Conservation (phyloP, 1,139 yeast species). For the Pichia sp. region DNA sequence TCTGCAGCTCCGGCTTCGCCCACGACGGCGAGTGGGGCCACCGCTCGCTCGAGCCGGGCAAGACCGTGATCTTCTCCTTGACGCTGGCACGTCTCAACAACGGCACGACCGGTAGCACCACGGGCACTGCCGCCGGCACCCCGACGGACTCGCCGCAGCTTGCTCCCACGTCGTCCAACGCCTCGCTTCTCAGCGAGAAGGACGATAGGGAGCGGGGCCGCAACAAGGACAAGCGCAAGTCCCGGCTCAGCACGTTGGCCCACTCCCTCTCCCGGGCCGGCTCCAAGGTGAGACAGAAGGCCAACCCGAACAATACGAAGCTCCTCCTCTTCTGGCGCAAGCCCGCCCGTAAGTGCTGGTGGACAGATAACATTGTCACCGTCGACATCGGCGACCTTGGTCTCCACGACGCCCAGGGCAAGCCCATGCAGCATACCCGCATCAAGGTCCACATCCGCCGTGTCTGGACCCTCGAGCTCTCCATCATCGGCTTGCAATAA, state of each 20-base stretch:
- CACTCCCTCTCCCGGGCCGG: constrained; percentile 47
- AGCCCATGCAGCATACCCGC: constrained; percentile 22
- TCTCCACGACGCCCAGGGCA: constrained; percentile 25
- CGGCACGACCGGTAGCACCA: constrained; percentile 21
- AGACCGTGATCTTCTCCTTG: constrained; percentile 80
- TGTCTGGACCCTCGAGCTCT: constrained; percentile 81
- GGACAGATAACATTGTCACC: constrained; percentile 69
- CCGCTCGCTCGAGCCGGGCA: constrained; percentile 77
- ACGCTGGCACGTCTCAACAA: constrained; percentile 66
- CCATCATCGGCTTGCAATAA: constrained; percentile 53
- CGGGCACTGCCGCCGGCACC: constrained; percentile 21
- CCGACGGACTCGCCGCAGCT: constrained; percentile 44
- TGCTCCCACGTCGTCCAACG: constrained; percentile 41
- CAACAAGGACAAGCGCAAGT: constrained; percentile 24
- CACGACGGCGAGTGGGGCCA: constrained; percentile 78
- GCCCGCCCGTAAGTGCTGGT: constrained; percentile 99
- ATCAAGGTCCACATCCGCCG: constrained; percentile 67
- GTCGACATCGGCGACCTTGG: constrained; percentile 41
- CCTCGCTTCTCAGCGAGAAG: constrained; percentile 21
- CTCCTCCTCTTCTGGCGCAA: constrained; percentile 91
- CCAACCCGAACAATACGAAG: constrained; percentile 56
- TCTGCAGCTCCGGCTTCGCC: constrained; percentile 82
- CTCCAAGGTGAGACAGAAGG: constrained; percentile 39
- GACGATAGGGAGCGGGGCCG: constrained; percentile 13
- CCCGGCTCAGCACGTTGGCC: constrained; percentile 40